A percentile compares a stretch with the other conserved stretches of the same genome.
These are phyloP conservation scores for Dothistroma septosporum DNA, from an alignment of 2,329 filamentous ascomycete species.

Conservation along the genomic window DNA sequence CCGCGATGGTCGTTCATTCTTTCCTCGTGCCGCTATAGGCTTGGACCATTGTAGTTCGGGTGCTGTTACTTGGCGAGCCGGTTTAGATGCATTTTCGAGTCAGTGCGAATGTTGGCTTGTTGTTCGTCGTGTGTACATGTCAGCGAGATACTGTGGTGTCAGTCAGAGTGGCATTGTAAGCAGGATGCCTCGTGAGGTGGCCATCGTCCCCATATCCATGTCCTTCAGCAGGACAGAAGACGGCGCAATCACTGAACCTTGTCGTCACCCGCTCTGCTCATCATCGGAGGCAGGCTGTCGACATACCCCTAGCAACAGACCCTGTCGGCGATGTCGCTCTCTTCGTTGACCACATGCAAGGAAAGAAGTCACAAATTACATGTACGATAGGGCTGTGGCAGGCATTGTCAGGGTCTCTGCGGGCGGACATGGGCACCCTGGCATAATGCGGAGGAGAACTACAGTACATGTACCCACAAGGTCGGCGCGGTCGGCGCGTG, in stretches of 20 bases:
- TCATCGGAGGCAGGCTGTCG: no score
- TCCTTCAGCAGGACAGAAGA: not conserved
- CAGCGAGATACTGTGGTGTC: not conserved
- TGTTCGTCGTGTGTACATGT: not conserved
- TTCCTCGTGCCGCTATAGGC: not conserved
- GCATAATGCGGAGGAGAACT: not conserved
- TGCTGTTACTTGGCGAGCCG: not conserved
- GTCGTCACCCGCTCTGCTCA: no score
- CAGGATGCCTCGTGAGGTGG: not conserved
- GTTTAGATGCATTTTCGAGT: not conserved
- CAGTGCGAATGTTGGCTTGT: not conserved
- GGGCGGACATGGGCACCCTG: not conserved
- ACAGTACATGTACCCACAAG: no score
- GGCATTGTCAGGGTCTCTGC: not conserved
- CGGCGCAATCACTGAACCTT: no score
- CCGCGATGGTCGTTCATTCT: not conserved
- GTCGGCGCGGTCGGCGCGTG: not conserved
- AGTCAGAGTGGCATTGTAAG: not conserved
- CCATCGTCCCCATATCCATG: not conserved
- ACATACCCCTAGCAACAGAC: no score
- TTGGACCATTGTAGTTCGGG: not conserved
- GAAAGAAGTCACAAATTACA: not conserved
- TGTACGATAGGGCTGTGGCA: not conserved
- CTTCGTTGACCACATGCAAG: not conserved
- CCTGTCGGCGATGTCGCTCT: no score